Evolutionary conservation across 805 yeast genomes (phyloP).

Genomic region (Suhomyces faveliae): DNA sequence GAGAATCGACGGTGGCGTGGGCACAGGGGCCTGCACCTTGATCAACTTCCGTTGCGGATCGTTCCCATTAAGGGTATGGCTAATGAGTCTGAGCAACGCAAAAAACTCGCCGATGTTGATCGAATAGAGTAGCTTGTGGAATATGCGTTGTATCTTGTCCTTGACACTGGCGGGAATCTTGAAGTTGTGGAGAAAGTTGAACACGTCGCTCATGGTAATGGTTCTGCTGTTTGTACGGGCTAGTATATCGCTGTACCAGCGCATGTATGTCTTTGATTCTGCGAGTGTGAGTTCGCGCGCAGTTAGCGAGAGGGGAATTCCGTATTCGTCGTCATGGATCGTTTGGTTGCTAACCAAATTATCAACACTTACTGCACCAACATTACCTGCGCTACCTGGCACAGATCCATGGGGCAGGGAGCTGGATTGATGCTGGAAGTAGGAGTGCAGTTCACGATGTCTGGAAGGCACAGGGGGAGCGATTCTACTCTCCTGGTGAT

Average conservation of each 20-base stretch:
- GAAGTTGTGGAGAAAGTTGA: constrained; percentile 75
- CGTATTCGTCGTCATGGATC: constrained; percentile 26
- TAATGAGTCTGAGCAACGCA: constrained; percentile 75
- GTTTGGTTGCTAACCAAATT: constrained; percentile 14
- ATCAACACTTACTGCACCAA: constrained; percentile 6
- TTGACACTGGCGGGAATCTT: constrained; percentile 53
- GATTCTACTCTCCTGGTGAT: no score
- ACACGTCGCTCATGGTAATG: constrained; percentile 74
- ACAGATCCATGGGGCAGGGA: constrained; percentile 10
- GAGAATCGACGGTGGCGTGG: constrained; percentile 77
- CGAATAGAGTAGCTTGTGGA: constrained; percentile 50
- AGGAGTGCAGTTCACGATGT: constrained; percentile 15
- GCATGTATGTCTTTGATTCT: constrained; percentile 79
- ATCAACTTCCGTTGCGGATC: constrained; percentile 57
- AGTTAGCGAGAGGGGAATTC: constrained; percentile 62
- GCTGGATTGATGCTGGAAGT: constrained; percentile 14
- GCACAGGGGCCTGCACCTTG: constrained; percentile 58
- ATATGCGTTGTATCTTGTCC: constrained; percentile 50
- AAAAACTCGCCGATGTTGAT: constrained; percentile 89
- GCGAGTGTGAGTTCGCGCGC: constrained; percentile 68
- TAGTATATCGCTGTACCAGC: constrained; percentile 90
- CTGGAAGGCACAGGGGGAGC: constrained; percentile 3
- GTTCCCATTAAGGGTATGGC: constrained; percentile 61
- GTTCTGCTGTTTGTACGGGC: constrained; percentile 66
- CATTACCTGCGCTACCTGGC: background rate